phyloP scores from a whole-genome alignment of 305 asterid species.

The Fraxinus angustifolia region DNA sequence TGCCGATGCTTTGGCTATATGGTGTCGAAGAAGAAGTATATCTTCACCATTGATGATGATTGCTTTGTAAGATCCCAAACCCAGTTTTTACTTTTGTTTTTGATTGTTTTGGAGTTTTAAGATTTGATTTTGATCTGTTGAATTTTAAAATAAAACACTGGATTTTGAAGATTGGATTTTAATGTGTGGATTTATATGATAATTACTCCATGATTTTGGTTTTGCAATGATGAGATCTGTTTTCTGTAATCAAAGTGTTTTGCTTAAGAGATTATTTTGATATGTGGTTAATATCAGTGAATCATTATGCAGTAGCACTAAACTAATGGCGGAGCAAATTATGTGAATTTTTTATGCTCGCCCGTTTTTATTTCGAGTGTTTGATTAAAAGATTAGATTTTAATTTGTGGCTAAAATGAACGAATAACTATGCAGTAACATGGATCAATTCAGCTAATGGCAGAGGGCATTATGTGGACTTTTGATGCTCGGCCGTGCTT shows the following conservation, averaged over 20 bases:
- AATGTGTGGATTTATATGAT: neutral
- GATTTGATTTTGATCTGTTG: neutral
- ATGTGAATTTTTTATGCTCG: neutral
- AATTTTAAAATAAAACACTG: neutral
- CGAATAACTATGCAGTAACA: neutral
- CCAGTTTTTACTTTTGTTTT: neutral
- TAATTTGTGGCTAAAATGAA: neutral
- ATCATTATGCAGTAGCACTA: neutral
- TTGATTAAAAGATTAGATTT: no score
- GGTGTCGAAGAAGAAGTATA: neutral
- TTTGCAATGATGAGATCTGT: neutral
- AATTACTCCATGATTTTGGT: neutral
- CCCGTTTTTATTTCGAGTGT: no score
- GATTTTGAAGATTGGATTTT: neutral
- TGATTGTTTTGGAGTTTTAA: neutral
- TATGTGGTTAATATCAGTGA: neutral
- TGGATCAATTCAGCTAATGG: neutral
- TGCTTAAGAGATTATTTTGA: neutral
- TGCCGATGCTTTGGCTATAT: neutral
- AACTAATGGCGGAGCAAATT: neutral
- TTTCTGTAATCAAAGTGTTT: neutral
- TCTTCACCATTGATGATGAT: neutral
- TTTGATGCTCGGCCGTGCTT: no score
- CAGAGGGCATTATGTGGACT: neutral
- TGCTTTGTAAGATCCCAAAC: neutral